Base-by-base conservation (phyloP, 202 grass and related monocot species). In the Elaeis oleifera region DNA sequence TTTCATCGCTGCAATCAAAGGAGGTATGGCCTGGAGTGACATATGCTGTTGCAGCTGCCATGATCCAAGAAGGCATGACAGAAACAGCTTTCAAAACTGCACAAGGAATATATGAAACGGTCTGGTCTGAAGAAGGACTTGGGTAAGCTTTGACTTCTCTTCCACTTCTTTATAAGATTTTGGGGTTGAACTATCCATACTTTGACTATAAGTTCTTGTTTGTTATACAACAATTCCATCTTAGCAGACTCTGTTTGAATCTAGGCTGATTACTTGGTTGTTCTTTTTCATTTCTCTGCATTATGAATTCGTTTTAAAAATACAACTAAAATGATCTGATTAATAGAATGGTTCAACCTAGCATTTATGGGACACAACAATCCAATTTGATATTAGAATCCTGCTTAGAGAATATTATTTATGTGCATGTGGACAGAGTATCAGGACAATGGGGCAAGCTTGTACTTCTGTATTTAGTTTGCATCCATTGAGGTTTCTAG, bases 11-110 rank as follows among this genome's bases (percentile, higher is more conserved):
- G 44, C 84, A 88, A 72, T 71, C 91, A 49, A 83, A 70, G 64
- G 91, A 96, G 76, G 68, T 96, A 72, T 90, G 91, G 91, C 27
- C 87, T 1, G 87, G 87, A 1, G 84, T 87, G 2, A 96, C 91
- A 14, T 96, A 90, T 65, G 84, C 81, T 22, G 66, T 96, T 17
- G 81, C 91, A 0, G 87, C 87, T 1, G 79, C 79, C 4, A 96
- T 96, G 91, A 65, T 85, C 11, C 84, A 96, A 64, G 87, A 90
- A 71, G 91, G 87, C 49, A 88, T 96, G 91, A 3, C 6, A 5
- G 84, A 90, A 53, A 79, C 67, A 1, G 87, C 81, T 26, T 96
- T 96, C 60, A 73, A 64, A 70, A 90, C 91, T 23, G 87, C 91
- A n/a, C 78, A 88, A 68, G 91, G 91, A 0, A 73, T 76, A 0